phyloP scores from a whole-genome alignment of 306 rosid species.

The Cyclanthera cordifolia region DNA sequence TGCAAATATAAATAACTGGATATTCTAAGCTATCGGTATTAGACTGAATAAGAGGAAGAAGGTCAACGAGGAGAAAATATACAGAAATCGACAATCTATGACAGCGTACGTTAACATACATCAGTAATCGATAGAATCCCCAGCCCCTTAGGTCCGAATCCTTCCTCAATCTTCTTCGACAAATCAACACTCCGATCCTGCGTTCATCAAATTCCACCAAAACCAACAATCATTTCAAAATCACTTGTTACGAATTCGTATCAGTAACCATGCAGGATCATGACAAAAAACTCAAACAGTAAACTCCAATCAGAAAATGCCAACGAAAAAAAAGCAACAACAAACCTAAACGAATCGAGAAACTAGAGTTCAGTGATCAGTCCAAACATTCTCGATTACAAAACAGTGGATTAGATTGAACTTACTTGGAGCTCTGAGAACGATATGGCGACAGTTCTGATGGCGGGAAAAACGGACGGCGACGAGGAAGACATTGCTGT shows the following conservation, averaged over 20 bases:
- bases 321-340: not conserved
- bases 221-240: not conserved
- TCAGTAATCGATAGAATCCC: constrained; percentile 66
- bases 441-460: constrained; percentile 48
- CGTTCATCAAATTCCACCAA: constrained; percentile 12
- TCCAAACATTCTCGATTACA: not conserved
- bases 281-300: not conserved
- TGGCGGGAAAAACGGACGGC: constrained; percentile 32
- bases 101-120: constrained; percentile 22
- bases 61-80: not conserved
- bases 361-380: not conserved
- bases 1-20: not conserved
- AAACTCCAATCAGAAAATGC: not conserved
- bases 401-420: constrained; percentile 2
- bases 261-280: not conserved
- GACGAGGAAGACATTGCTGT: constrained; percentile 30
- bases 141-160: constrained; percentile 65
- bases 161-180: constrained; percentile 67
- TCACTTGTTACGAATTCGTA: not conserved
- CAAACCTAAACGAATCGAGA: not conserved
- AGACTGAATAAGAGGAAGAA: not conserved
- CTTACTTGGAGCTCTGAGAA: constrained; percentile 54
- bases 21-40: not conserved
- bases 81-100: not conserved
- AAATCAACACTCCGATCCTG: constrained; percentile 63